A percentile compares a stretch with the other conserved stretches of the same genome.
Evolutionary conservation across 345 rosid genomes (phyloP).

Genomic region (Gossypium mustelinum): DNA sequence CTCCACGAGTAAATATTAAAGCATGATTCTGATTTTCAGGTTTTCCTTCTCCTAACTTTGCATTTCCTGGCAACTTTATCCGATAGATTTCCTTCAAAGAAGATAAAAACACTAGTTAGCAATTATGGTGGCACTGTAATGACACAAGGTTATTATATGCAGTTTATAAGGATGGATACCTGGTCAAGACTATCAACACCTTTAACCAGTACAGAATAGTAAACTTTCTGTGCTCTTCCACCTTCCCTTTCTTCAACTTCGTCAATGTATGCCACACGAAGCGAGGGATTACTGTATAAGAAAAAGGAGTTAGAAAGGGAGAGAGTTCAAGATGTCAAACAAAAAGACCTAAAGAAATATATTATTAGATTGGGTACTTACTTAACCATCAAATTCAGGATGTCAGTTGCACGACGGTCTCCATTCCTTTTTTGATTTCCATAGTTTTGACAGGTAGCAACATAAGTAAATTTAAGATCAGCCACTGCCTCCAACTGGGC

Average conservation of each 20-base stretch:
- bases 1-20: conserved; percentile 83
- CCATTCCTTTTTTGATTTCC: conserved; percentile 93
- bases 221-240: conserved; percentile 66
- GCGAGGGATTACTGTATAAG: conserved; percentile 75
- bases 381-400: conserved; percentile 96
- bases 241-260: conserved; percentile 91
- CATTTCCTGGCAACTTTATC: conserved; percentile 82
- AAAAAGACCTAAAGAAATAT: not conserved
- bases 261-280: conserved; percentile 94
- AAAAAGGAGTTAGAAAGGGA: conserved; percentile 19
- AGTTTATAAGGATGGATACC: conserved; percentile 40
- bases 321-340: conserved; percentile 1
- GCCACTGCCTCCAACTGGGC: conserved; percentile 91
- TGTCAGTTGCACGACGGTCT: conserved; percentile 93
- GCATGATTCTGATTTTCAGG: conserved; percentile 99
- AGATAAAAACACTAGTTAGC: conserved; percentile 20
- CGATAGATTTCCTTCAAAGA: conserved; percentile 81
- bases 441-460: conserved; percentile 93
- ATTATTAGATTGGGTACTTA: conserved; percentile 39
- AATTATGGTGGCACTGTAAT: not conserved
- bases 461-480: conserved; percentile 91
- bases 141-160: conserved; percentile 13
- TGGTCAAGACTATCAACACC: conserved; percentile 90
- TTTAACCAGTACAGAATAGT: conserved; percentile 86
- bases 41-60: conserved; percentile 94